Conservation (phyloP, 169 alveolate species). For the Theileria equi region DNA sequence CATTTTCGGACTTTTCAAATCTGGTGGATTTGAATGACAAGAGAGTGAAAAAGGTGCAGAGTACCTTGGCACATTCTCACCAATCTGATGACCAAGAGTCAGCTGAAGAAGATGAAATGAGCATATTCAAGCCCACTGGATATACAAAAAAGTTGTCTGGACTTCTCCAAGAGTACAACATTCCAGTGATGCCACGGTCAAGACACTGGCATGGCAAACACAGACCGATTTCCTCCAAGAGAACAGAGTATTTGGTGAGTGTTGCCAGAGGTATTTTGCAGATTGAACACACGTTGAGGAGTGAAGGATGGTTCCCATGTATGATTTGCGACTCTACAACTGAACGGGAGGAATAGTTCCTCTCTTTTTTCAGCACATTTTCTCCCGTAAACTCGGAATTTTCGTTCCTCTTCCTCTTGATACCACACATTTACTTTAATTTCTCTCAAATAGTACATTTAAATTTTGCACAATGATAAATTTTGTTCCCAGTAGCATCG, state of each 20-base stretch:
- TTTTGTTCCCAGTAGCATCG: constrained; percentile 3
- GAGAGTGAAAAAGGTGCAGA: constrained; percentile 1
- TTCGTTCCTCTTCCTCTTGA: no score
- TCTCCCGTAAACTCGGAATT: no score
- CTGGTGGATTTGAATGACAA: constrained; percentile 34
- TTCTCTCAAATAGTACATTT: background rate
- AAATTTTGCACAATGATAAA: background rate
- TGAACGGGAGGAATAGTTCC: background rate
- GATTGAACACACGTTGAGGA: constrained; percentile 36
- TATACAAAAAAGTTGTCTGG: constrained; percentile 30
- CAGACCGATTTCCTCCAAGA: constrained; percentile 33
- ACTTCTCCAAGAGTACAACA: constrained; percentile 47
- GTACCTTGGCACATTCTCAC: no score
- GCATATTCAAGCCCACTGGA: constrained; percentile 8
- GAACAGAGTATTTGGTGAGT: constrained; percentile 18
- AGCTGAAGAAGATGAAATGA: background rate
- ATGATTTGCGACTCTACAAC: constrained; percentile 9
- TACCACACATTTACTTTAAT: background rate
- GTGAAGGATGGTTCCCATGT: constrained; percentile 51
- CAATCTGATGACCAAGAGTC: no score
- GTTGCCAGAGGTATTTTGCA: constrained; percentile 34
- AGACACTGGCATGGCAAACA: constrained; percentile 10
- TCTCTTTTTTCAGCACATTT: no score
- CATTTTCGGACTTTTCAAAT: constrained; percentile 31
- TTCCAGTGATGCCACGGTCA: background rate